Evolutionary conservation across 345 rosid genomes (phyloP), one percentile per base, ranked within the genome.

Genomic region (Pistacia integerrima): DNA sequence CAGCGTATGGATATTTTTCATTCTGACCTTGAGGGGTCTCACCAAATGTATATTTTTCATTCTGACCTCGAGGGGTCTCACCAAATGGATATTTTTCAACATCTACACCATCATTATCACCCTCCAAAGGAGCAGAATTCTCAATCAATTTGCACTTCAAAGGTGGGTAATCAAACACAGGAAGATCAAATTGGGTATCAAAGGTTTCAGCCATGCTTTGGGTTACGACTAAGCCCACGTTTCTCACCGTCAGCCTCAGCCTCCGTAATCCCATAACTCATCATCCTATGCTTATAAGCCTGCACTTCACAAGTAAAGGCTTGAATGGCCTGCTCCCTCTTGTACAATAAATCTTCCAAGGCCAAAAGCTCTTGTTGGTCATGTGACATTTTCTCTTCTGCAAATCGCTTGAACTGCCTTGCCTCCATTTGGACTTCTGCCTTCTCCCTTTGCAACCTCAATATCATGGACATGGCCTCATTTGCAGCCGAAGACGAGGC

Each of bases 401-500:
- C 87, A 65, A 89, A 92, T 2, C 93, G 95, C 85, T 92, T 94
- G 76, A 94, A 97, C 79, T 97, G 99, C 63, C 95, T 81, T 11
- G 95, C 80, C 74, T 97, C 99, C 99, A 97, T 97, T 74, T 91
- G 93, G 54, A 88, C 79, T 78, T 94, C 99, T 0, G 99, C 98
- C 84, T 97, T 97, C 82, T 97, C 98, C 79, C 93, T 92, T 86
- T 97, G 98, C 86, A 97, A 79, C 84, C 90, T 92, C 85, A 94
- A 56, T 74, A 97, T 97, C 99, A 97, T 97, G 9, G 97, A 94
- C 99, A 97, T 97, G 2, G 98, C 97, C 85, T 97, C 99, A 73
- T 82, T 94, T 2, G 98, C 98, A 71, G 99, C 99, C 2, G 97
- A 82, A 0, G 97, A 91, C 0, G 99, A 87, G 66, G 99, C 98